phyloP scores from a whole-genome alignment of 1,284 basidiomycete genomes.

The Gymnopus androsaceus region DNA sequence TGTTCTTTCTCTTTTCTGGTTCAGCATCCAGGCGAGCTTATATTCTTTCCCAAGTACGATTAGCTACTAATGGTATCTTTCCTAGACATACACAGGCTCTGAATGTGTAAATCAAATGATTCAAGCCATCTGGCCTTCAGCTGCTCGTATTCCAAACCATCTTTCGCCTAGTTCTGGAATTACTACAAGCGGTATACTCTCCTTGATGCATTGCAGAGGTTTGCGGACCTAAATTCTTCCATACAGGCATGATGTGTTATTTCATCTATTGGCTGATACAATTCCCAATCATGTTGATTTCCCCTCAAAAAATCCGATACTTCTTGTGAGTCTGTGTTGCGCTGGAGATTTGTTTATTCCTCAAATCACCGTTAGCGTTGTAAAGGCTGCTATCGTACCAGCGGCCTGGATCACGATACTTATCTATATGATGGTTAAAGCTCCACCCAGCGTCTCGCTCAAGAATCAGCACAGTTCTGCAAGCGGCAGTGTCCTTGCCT shows the following conservation, averaged over 20 bases:
- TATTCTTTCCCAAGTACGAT: neutral
- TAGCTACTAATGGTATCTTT: conserved; percentile 1
- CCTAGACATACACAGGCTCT: conserved; percentile 62
- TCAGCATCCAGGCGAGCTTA: conserved; percentile 50
- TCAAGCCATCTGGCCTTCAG: conserved; percentile 78
- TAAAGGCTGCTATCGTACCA: conserved; percentile 69
- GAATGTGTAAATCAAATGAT: conserved; percentile 74
- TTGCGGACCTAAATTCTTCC: neutral
- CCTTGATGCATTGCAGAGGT: neutral
- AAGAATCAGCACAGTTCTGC: conserved; percentile 47
- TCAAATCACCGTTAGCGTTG: conserved; percentile 31
- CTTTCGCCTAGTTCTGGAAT: conserved; percentile 62
- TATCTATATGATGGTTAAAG: conserved; percentile 73
- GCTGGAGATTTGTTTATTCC: neutral
- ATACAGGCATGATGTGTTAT: conserved; percentile 67
- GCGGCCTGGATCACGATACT: conserved; percentile 70
- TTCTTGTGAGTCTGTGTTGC: conserved; percentile 67
- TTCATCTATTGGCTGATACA: conserved; percentile 79
- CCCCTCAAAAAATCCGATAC: conserved; percentile 73
- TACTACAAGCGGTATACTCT: conserved; percentile 54
- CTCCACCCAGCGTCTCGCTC: conserved; percentile 55
- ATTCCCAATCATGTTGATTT: conserved; percentile 74
- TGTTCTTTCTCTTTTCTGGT: conserved; percentile 80
- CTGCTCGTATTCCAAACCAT: conserved; percentile 62
- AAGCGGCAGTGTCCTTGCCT: conserved; percentile 54